Percentiles rank a stretch among this genome's conserved stretches.
phyloP scores from a whole-genome alignment of 2,329 filamentous ascomycete species.

The Pseudopyrenochaeta lycopersici region DNA sequence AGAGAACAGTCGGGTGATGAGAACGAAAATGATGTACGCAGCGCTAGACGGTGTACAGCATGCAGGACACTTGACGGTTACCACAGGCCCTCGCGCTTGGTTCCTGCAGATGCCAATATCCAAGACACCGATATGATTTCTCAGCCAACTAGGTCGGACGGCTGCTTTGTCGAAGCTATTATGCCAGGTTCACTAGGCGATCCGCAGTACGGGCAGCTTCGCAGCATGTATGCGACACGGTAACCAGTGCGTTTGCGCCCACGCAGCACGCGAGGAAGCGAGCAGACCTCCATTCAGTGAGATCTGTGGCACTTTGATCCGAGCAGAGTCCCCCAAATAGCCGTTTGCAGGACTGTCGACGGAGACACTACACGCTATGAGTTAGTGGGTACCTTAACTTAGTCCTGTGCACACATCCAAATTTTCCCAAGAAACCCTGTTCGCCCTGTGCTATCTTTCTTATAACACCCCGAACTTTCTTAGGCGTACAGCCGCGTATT shows the following conservation, averaged over 20 bases:
- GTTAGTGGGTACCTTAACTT: constrained; percentile 25
- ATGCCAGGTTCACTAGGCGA: constrained; percentile 36
- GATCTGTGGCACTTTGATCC: constrained; percentile 34
- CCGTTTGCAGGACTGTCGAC: constrained; percentile 26
- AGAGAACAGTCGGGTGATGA: constrained; percentile 15
- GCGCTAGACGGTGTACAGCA: constrained; percentile 36
- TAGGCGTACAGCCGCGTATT: constrained; percentile 12
- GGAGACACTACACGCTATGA: constrained; percentile 16
- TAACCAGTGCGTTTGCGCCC: constrained; percentile 38
- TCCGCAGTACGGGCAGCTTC: constrained; percentile 29
- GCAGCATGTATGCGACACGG: constrained; percentile 37
- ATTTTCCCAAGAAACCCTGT: constrained; percentile 13
- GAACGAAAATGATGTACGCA: constrained; percentile 21
- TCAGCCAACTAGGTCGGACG: constrained; percentile 9
- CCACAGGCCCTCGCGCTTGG: constrained; percentile 20
- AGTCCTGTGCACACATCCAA: constrained; percentile 21
- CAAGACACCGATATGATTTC: neutral
- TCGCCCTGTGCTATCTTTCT: constrained; percentile 11
- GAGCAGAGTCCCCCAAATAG: constrained; percentile 23
- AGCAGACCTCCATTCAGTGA: constrained; percentile 33
- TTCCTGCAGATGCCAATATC: constrained; percentile 4
- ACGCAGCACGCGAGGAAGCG: constrained; percentile 42
- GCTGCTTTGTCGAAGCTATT: constrained; percentile 16
- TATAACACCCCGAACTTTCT: neutral
- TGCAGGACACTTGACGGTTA: constrained; percentile 33